Percentiles rank a stretch among this genome's conserved stretches.
Conservation (phyloP, 148 eudicot genomes). For the Amaranthus cruentus region DNA sequence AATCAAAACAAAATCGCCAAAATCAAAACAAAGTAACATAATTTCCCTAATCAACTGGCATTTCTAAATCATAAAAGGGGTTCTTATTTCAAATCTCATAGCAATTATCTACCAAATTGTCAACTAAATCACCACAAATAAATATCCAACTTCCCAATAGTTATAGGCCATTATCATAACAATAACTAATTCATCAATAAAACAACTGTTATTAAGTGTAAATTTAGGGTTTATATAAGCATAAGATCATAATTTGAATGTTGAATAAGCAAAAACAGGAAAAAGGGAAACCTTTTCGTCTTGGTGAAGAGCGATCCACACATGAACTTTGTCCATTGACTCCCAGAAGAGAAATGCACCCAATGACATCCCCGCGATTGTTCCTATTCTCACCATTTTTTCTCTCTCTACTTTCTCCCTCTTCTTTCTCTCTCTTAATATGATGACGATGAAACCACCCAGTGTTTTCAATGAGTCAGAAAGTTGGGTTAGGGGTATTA, state of each 20-base stretch:
- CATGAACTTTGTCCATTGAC: slow-evolving; percentile 90
- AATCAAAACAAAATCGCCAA: not conserved
- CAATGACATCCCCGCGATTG: slow-evolving; percentile 72
- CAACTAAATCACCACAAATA: not conserved
- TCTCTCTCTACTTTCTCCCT: not conserved
- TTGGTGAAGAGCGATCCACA: slow-evolving; percentile 96
- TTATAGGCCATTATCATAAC: too few relatives aligned
- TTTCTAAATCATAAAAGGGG: not conserved
- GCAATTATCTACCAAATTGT: not conserved
- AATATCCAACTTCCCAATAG: not conserved
- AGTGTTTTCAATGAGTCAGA: not conserved
- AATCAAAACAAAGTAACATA: not conserved
- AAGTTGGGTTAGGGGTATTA: not conserved
- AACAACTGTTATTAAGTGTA: not conserved
- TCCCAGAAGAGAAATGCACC: slow-evolving; percentile 88
- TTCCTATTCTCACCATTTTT: slow-evolving; percentile 66
- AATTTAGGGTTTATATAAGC: slow-evolving; percentile 19
- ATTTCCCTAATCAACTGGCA: not conserved
- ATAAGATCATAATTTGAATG: not conserved
- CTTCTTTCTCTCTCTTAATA: slow-evolving; percentile 1
- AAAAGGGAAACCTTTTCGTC: slow-evolving; percentile 66
- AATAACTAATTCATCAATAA: not conserved
- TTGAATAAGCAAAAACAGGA: not conserved
- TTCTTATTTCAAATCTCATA: not conserved
- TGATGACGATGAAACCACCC: too few relatives aligned